Conservation (phyloP, 2,329 filamentous ascomycete genomes). For the Fusarium sp. region DNA sequence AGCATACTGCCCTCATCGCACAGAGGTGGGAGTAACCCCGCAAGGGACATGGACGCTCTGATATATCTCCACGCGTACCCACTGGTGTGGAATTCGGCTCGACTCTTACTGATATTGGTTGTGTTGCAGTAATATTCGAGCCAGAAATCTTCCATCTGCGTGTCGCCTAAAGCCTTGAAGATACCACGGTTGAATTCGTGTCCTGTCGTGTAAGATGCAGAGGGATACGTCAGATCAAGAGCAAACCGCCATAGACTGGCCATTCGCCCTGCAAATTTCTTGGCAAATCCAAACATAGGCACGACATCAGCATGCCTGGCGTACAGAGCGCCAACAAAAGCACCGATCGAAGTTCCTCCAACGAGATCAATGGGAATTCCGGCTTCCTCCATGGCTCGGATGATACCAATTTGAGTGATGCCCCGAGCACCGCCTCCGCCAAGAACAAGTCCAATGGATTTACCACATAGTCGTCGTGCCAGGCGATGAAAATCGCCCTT, state of each 20-base stretch:
- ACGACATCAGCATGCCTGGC: constrained; percentile 96
- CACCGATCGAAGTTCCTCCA: constrained; percentile 94
- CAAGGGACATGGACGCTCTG: constrained; percentile 94
- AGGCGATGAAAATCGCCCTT: constrained; percentile 97
- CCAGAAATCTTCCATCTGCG: constrained; percentile 99
- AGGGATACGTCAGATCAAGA: constrained; percentile 93
- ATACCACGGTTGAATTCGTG: constrained; percentile 99
- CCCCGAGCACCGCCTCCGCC: constrained; percentile 93
- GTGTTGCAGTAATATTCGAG: constrained; percentile 99
- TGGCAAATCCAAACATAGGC: constrained; percentile 94
- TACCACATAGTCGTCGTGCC: constrained; percentile 88
- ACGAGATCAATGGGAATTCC: constrained; percentile 96
- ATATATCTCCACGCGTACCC: constrained; percentile 99
- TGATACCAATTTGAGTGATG: constrained; percentile 92
- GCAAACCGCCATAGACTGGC: constrained; percentile 99
- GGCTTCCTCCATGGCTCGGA: constrained; percentile 92
- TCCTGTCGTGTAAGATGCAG: constrained; percentile 95
- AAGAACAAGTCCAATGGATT: constrained; percentile 92
- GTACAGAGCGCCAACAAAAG: constrained; percentile 94
- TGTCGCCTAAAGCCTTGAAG: constrained; percentile 97
- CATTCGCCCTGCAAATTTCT: constrained; percentile 99
- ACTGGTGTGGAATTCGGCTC: constrained; percentile 91
- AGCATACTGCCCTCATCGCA: constrained; percentile 98
- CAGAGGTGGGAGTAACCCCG: constrained; percentile 88
- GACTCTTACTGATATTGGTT: constrained; percentile 95